phyloP scores from a whole-genome alignment of 179 eudicot genomes.

The Vitellaria paradoxa region DNA sequence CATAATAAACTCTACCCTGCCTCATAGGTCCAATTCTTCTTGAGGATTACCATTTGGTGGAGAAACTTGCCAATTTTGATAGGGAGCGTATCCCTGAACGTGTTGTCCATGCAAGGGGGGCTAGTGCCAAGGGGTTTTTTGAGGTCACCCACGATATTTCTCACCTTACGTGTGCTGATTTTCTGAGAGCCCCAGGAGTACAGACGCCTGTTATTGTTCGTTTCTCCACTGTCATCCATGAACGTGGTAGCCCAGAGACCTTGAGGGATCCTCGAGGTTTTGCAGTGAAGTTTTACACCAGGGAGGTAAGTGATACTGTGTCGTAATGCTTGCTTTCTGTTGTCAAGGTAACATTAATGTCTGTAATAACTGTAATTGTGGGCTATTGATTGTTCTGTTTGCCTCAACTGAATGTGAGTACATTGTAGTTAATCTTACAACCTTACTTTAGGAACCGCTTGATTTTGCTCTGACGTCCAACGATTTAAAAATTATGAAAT shows the following conservation, averaged over 20 bases:
- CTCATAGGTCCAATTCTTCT: slow-evolving; percentile 46
- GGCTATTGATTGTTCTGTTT: not conserved
- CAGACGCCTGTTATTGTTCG: slow-evolving; percentile 63
- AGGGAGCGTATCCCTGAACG: slow-evolving; percentile 52
- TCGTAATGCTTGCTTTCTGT: not conserved
- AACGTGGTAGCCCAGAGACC: slow-evolving; percentile 64
- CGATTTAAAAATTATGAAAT: not conserved
- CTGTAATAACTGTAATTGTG: not conserved
- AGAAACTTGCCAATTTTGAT: slow-evolving; percentile 50
- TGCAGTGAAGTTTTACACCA: slow-evolving; percentile 59
- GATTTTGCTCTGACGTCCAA: not conserved
- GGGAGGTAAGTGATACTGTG: slow-evolving; percentile 35
- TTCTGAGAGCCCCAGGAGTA: slow-evolving; percentile 58
- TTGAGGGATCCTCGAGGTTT: slow-evolving; percentile 60
- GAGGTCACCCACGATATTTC: slow-evolving; percentile 56
- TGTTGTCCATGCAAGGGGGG: slow-evolving; percentile 55
- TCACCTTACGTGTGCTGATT: slow-evolving; percentile 54
- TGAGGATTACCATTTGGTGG: slow-evolving; percentile 49
- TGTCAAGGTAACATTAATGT: not conserved
- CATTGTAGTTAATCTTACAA: not conserved
- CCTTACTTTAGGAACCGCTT: not conserved
- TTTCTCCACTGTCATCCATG: slow-evolving; percentile 61
- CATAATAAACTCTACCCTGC: not conserved
- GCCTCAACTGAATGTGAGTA: not conserved
- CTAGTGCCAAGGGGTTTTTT: slow-evolving; percentile 49